phyloP scores from a whole-genome alignment of 1,139 yeast species.

The Zygosaccharomyces sapae region DNA sequence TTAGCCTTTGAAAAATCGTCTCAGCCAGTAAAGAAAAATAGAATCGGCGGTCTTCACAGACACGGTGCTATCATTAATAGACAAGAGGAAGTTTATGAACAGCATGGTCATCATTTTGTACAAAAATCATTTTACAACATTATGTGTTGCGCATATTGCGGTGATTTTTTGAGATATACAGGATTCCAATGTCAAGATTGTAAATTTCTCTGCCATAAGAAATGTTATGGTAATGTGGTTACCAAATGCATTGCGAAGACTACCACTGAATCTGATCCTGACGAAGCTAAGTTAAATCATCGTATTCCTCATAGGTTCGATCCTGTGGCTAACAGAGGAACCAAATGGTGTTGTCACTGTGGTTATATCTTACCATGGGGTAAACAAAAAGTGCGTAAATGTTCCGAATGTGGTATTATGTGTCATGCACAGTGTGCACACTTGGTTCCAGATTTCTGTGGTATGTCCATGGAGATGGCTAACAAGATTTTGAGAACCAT shows the following conservation, averaged over 20 bases:
- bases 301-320: conserved; percentile 96
- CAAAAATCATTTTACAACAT: conserved; percentile 93
- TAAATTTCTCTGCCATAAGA: conserved; percentile 87
- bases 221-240: conserved; percentile 89
- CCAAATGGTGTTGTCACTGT: conserved; percentile 99
- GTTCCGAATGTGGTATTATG: conserved; percentile 92
- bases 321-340: conserved; percentile 84
- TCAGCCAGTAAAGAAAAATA: conserved; percentile 44
- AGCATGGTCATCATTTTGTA: conserved; percentile 95
- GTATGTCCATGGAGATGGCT: conserved; percentile 97
- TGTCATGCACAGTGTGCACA: conserved; percentile 92
- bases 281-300: conserved; percentile 88
- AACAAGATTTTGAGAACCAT: conserved; percentile 82
- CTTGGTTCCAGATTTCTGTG: conserved; percentile 95
- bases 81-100: conserved; percentile 91
- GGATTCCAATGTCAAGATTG: conserved; percentile 97
- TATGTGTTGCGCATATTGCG: conserved; percentile 96
- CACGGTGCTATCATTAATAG: conserved; percentile 96
- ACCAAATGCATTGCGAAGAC: conserved; percentile 93
- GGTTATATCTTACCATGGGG: conserved; percentile 96
- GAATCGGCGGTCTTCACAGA: conserved; percentile 70
- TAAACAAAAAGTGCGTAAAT: conserved; percentile 86
- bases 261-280: conserved; percentile 75
- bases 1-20: conserved; percentile 74
- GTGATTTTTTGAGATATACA: conserved; percentile 87